Conservation (phyloP, 257 asterid species). For the Gardenia jasminoides region DNA sequence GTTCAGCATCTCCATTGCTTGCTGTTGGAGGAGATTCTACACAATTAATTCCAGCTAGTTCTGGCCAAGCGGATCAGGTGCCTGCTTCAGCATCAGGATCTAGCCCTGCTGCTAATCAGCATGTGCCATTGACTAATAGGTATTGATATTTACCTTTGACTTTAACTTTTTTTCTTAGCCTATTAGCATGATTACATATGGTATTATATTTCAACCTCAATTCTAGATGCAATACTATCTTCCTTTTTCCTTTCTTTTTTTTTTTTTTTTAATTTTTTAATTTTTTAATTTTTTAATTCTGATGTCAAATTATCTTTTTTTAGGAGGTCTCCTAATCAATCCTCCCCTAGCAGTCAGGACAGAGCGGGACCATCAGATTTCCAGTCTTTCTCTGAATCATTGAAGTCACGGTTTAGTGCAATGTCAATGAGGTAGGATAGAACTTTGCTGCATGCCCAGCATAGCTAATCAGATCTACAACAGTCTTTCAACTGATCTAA, state of each 20-base stretch:
- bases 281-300: too few relatives aligned
- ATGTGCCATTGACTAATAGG: slow-evolving; percentile 48
- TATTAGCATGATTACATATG: not conserved
- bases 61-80: slow-evolving; percentile 45
- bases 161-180: slow-evolving; percentile 1
- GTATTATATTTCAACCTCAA: not conserved
- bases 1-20: slow-evolving; percentile 43
- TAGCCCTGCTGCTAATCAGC: slow-evolving; percentile 43
- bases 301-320: slow-evolving; percentile 6
- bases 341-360: slow-evolving; percentile 63
- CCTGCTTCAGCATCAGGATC: slow-evolving; percentile 45
- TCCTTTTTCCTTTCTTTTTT: not conserved
- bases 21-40: slow-evolving; percentile 55
- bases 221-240: not conserved
- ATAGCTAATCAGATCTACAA: not conserved
- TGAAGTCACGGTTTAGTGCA: slow-evolving; percentile 73
- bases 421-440: slow-evolving; percentile 62
- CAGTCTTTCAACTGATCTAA: not conserved
- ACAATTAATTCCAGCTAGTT: slow-evolving; percentile 33
- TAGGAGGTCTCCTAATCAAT: slow-evolving; percentile 51
- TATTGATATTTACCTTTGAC: slow-evolving; percentile 24
- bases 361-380: slow-evolving; percentile 86
- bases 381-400: slow-evolving; percentile 67
- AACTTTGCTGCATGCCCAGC: not conserved
- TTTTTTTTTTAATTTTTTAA: too few relatives aligned